Evolutionary conservation across 164 flowering plant species (phyloP).

Genomic region (Malania oleifera): DNA sequence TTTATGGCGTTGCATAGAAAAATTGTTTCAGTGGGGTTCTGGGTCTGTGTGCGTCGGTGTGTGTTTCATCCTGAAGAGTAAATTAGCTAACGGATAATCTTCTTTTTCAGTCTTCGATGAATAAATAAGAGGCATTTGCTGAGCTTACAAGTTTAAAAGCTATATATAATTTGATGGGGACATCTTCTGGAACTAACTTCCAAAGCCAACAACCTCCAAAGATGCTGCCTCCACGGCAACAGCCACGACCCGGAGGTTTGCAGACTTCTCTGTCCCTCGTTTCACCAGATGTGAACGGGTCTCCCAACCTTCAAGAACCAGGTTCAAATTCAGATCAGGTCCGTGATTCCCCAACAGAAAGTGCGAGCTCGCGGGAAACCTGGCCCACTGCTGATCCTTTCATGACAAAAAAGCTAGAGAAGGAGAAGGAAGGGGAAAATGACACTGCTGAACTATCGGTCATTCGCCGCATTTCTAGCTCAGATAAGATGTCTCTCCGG

Average conservation of each 20-base stretch:
- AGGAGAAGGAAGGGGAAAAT: constrained; percentile 54
- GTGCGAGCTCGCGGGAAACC: constrained; percentile 92
- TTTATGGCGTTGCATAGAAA: background rate
- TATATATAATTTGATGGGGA: constrained; percentile 15
- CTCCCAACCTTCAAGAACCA: constrained; percentile 45
- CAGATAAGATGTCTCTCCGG: constrained; percentile 65
- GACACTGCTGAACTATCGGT: constrained; percentile 66
- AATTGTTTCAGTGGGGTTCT: background rate
- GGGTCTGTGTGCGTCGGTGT: background rate
- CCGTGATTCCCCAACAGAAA: constrained; percentile 85
- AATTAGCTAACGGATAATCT: background rate
- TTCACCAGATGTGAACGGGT: constrained; percentile 35
- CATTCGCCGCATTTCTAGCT: constrained; percentile 49
- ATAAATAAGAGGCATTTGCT: background rate
- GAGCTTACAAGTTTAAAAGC: background rate
- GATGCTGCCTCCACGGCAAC: constrained; percentile 66
- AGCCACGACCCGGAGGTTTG: constrained; percentile 37
- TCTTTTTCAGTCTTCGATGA: background rate
- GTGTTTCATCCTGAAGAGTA: background rate
- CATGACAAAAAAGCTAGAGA: constrained; percentile 51
- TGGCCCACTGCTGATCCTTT: constrained; percentile 64
- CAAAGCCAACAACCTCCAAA: constrained; percentile 33
- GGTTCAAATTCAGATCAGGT: constrained; percentile 58
- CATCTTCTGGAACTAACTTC: constrained; percentile 35
- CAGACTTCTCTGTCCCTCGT: constrained; percentile 51